Base-by-base conservation (phyloP, 1,284 basidiomycete species). In the Rhizopogon parksii region DNA sequence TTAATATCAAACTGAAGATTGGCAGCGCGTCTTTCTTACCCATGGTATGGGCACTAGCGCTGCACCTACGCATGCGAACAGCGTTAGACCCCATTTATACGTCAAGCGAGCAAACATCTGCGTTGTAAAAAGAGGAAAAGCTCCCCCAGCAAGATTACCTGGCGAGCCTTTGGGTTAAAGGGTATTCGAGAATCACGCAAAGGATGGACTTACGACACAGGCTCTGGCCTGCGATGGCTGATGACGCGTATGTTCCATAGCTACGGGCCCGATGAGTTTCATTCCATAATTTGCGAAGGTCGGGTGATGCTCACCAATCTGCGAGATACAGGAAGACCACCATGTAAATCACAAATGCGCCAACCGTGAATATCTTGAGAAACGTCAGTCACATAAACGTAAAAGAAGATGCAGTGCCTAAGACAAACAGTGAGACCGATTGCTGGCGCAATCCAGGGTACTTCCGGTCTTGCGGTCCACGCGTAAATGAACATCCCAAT, bases 151-250 rank as follows among this genome's bases (percentile, higher is more conserved):
- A 6, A 83, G 57, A 58, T 83, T 83, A 48, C 79, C 78, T 80
- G 48, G 11, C 34, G 25, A 14, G 14, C 34, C 15, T 30, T 21
- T 42, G 36, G 3, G 42, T 11, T 19, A 25, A 35, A 2, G 19
- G 15, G 39, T 38, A 21, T 35, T 1, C 25, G 30, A 43, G 21
- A 49, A 11, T 21, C 3, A 19, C 27, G 36, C 34, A 43, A 17
- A 4, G 19, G 35, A 27, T 11, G 14, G 12, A 68, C 74, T 59
- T 68, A 77, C 84, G 74, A 52, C 74, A 77, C 14, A 88, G 71
- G 59, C 81, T 83, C 63, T 88, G 85, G 0, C 83, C 85, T 0
- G 85, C 85, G 12, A 88, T 67, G 1, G 85, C 85, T 2, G 82
- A 85, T 0, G 82, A 85, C 2, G 86, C 86, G 55, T 80, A 89